Base-by-base conservation (phyloP, 2,329 filamentous ascomycete genomes). In the Colletotrichum sp. region DNA sequence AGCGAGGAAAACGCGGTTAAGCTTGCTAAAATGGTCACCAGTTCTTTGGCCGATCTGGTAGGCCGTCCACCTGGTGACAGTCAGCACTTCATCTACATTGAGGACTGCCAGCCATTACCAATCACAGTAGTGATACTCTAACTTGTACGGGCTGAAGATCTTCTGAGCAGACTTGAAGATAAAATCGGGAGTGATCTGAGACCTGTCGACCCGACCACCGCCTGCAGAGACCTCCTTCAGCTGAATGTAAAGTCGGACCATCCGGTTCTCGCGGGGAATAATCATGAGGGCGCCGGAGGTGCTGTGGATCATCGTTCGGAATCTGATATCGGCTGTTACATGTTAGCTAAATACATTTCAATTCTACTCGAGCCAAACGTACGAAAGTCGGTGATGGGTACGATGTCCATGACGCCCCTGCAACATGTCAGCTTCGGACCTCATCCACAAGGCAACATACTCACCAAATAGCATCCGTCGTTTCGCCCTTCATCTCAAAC, bases 1-100 rank as follows among this genome's bases (percentile, higher is more conserved):
- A 0, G 93, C 92, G 5, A 95, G 86, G 81, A 96, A 95, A 7
- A 96, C 88, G 7, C 92, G 88, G 26, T 90, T 88, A 8, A 86
- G 83, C 9, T 86, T 86, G 64, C 88, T 89, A 81, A 93, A 94
- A 52, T 88, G 85, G 1, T 87, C 88, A 6, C 90, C 91, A 0
- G 94, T 89, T 6, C 93, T 87, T 80, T 94, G 93, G 0, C 92
- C 92, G 64, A 95, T 93, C 75, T 94, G 91, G 80, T 94, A 94
- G 0, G 90, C 92, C 0, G 84, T 92, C 90, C 91, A 94, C 74
- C 74, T 76, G 24, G 6, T 13, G 44, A 4, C 3, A 2, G 24
- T 64, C 22, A 64, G 32, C 24, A 7, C 8, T 44, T 10, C 7
- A 6, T 44, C 24, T 3, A 18, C 8, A 22, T 30, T 16, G 8